phyloP scores from a whole-genome alignment of 2,329 filamentous ascomycete genomes.

The Raffaelea ambrosiae region DNA sequence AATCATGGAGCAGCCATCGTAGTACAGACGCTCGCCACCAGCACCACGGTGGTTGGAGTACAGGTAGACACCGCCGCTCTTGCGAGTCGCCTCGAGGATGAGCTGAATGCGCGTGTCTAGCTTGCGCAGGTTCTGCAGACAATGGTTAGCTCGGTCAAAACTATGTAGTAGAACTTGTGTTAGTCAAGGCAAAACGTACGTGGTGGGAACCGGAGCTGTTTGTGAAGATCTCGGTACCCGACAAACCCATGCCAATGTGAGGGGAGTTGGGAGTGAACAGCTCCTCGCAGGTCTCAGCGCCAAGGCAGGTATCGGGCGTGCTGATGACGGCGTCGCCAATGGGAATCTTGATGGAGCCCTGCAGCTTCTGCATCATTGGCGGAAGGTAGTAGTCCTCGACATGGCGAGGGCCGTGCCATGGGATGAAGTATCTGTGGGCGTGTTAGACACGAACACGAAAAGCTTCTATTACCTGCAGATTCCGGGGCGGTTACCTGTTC shows the following conservation, averaged over 20 bases:
- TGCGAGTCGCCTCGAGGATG: slow-evolving; percentile 55
- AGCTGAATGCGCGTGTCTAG: slow-evolving; percentile 54
- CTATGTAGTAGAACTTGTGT: background rate
- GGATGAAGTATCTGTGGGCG: slow-evolving; percentile 49
- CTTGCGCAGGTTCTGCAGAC: slow-evolving; percentile 38
- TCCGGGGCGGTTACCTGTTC: slow-evolving; percentile 14
- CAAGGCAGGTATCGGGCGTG: slow-evolving; percentile 51
- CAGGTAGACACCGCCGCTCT: slow-evolving; percentile 31
- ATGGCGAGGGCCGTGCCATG: slow-evolving; percentile 50
- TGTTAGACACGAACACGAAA: background rate
- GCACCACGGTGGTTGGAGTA: slow-evolving; percentile 46
- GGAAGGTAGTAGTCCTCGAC: slow-evolving; percentile 60
- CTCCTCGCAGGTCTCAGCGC: slow-evolving; percentile 23
- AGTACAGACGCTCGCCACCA: slow-evolving; percentile 50
- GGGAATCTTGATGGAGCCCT: slow-evolving; percentile 36
- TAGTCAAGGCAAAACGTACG: background rate
- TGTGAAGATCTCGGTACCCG: slow-evolving; percentile 63
- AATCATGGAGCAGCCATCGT: slow-evolving; percentile 56
- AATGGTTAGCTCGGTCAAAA: background rate
- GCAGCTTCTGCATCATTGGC: slow-evolving; percentile 46
- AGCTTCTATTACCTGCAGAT: background rate
- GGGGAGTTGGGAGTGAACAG: slow-evolving; percentile 27
- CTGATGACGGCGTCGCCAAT: slow-evolving; percentile 62
- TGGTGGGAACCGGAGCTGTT: slow-evolving; percentile 61
- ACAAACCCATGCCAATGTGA: slow-evolving; percentile 52